Evolutionary conservation across 1,284 basidiomycete genomes (phyloP).

Genomic region (Rhodotorula sp.): DNA sequence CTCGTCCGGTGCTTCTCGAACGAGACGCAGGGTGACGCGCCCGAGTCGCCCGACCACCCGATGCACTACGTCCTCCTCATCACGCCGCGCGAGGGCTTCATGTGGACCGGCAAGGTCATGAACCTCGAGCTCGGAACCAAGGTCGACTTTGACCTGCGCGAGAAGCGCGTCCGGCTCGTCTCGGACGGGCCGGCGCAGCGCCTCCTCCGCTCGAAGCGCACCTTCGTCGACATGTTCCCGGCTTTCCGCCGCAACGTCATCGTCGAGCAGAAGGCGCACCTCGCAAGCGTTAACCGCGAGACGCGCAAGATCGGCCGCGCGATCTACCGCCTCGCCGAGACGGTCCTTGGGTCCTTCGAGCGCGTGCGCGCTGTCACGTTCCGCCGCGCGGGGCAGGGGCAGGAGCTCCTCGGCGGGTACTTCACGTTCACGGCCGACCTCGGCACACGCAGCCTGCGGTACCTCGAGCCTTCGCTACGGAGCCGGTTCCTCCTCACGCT

Average conservation of each 20-base stretch:
- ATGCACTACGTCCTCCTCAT: conserved; percentile 77
- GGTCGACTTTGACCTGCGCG: conserved; percentile 75
- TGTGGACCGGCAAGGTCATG: conserved; percentile 89
- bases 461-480: conserved; percentile 74
- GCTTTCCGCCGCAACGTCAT: conserved; percentile 60
- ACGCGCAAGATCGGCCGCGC: conserved; percentile 86
- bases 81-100: conserved; percentile 81
- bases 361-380: conserved; percentile 62
- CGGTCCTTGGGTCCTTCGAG: conserved; percentile 86
- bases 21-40: conserved; percentile 51
- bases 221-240: conserved; percentile 69
- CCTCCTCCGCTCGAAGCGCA: conserved; percentile 74
- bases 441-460: conserved; percentile 80
- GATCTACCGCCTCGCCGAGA: conserved; percentile 86
- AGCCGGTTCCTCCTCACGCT: conserved; percentile 78
- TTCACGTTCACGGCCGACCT: conserved; percentile 92
- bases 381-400: conserved; percentile 61
- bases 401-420: conserved; percentile 91
- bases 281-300: conserved; percentile 85
- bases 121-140: conserved; percentile 62
- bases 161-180: conserved; percentile 78
- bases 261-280: conserved; percentile 85
- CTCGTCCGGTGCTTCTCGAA: conserved; percentile 76
- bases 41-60: conserved; percentile 50
- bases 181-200: conserved; percentile 82